phyloP scores from a whole-genome alignment of 805 yeast genomes.

The Wickerhamiella kurtzmanii region DNA sequence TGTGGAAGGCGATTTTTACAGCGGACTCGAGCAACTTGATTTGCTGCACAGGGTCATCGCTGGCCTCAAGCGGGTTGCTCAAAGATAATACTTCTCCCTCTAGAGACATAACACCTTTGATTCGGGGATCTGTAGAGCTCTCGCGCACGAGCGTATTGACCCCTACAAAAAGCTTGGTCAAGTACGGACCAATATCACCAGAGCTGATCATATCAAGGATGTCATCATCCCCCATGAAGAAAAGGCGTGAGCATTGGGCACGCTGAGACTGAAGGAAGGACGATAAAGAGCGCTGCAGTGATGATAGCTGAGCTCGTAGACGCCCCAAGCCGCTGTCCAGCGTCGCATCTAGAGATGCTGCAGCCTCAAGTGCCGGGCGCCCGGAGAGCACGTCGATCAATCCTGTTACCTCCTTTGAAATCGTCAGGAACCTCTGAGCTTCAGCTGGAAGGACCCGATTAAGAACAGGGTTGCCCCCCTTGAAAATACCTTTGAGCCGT shows the following conservation, averaged over 20 bases:
- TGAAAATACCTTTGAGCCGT: constrained; percentile 65
- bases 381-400: constrained; percentile 25
- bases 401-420: constrained; percentile 32
- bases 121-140: constrained; percentile 17
- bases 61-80: constrained; percentile 29
- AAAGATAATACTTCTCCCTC: constrained; percentile 45
- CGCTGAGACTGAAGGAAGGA: constrained; percentile 76
- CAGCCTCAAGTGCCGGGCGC: constrained; percentile 42
- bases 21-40: constrained; percentile 43
- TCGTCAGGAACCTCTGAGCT: constrained; percentile 46
- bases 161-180: constrained; percentile 63
- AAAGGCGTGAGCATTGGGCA: constrained; percentile 63
- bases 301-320: constrained; percentile 40
- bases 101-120: constrained; percentile 42
- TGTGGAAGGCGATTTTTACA: constrained; percentile 37
- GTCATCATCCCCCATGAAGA: constrained; percentile 85
- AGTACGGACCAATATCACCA: constrained; percentile 38
- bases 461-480: neutral
- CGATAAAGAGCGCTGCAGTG: constrained; percentile 50
- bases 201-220: constrained; percentile 64
- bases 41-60: constrained; percentile 46
- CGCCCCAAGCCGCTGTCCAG: constrained; percentile 31
- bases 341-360: constrained; percentile 34
- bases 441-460: constrained; percentile 52
- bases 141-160: constrained; percentile 31